Base-by-base conservation (phyloP, 257 asterid species). In the Ophiorrhiza pumila region DNA sequence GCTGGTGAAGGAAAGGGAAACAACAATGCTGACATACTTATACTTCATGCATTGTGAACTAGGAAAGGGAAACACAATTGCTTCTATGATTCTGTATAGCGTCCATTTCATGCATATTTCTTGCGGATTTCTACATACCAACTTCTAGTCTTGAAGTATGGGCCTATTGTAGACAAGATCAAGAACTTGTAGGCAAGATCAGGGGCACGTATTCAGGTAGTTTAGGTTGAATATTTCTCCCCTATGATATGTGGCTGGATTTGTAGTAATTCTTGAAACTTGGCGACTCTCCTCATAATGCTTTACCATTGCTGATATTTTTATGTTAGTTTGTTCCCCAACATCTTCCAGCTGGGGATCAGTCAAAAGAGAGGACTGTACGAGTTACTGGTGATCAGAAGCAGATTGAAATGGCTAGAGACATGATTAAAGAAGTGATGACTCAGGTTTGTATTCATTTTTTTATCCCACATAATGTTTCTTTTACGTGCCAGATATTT, bases 191-290 rank as follows among this genome's bases (percentile, higher is more conserved):
- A 95, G 87, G 89, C 98, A 47, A 86, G 90, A 81, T 92, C 99
- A 7, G 98, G 97, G 75, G 98, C 99, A 35, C 96, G 98, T 52
- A 92, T 95, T 81, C 99, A 95, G 98, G 99, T 92, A 68, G 80
- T 52, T 45, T 66, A 32, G 62, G 56, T 34, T 11, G 17, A 49
- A 41, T 46, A 32, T 42, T 72, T 11, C 50, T 68, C 31, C 34
- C 65, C 39, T 56, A 27, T 58, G 4, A n/a, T 71, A 18, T 34
- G 47, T 77, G 60, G 20, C 35, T 60, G 23, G 20, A 13, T 15
- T 23, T 20, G 27, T 23, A 58, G 25, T 39, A 53, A 29, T 41
- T 42, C 25, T 7, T 2, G 7, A 45, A 7, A n/a, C 17, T 14
- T 35, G 0, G 41, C 14, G 43, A 58, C 32, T 34, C 32, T 43